Conservation (phyloP, 805 yeast genomes). For the Lipomyces starkeyi region DNA sequence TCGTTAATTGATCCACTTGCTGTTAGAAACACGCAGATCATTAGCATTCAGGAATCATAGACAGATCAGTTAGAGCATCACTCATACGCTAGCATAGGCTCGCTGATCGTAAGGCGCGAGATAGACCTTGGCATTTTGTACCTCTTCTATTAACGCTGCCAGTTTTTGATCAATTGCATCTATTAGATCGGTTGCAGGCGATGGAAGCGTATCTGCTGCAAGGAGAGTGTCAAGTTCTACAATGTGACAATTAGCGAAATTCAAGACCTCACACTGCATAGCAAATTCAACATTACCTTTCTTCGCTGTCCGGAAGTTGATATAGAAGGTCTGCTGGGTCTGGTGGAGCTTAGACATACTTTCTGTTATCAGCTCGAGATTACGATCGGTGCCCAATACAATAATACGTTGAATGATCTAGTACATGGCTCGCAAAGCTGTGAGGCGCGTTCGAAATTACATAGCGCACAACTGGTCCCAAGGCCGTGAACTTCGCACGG, state of each 20-base stretch:
- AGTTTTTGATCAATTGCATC: slow-evolving; percentile 11
- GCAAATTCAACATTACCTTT: slow-evolving; percentile 7
- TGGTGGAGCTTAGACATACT: slow-evolving; percentile 35
- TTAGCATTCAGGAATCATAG: neutral
- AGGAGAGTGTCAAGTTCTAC: slow-evolving; percentile 20
- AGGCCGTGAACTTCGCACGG: neutral
- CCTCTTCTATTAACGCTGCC: slow-evolving; percentile 13
- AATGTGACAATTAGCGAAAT: slow-evolving; percentile 1
- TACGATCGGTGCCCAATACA: neutral
- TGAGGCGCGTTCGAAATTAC: no score
- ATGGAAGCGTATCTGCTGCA: slow-evolving; percentile 2
- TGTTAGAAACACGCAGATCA: neutral
- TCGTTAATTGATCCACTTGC: slow-evolving; percentile 31
- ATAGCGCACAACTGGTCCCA: neutral
- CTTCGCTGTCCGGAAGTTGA: slow-evolving; percentile 23
- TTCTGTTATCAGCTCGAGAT: neutral
- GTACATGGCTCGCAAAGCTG: neutral
- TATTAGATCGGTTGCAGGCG: neutral
- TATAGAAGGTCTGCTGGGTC: slow-evolving; percentile 34
- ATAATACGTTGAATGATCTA: neutral
- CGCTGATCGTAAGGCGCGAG: slow-evolving; percentile 36
- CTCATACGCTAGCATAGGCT: slow-evolving; percentile 25
- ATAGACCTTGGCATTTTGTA: slow-evolving; percentile 19
- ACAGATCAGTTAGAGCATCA: neutral
- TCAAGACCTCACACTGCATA: neutral